These are phyloP conservation scores for Rhizomucor miehei DNA, from an alignment of 371 early-diverging fungal species.

Conservation along the genomic window DNA sequence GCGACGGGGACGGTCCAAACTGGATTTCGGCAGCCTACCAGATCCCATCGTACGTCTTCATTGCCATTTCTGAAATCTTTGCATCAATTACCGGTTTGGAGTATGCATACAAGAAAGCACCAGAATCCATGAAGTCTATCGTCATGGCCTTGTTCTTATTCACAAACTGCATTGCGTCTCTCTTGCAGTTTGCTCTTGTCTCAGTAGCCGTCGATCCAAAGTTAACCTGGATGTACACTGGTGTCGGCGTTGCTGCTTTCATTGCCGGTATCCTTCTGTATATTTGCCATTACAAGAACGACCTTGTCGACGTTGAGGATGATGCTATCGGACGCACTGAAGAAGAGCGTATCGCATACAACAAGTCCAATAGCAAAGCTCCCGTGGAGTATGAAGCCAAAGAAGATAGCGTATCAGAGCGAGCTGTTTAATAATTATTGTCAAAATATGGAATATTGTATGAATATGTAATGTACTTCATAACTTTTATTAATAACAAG, in stretches of 20 bases:
- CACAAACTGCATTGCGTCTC: conserved; percentile 64
- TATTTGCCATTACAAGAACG: conserved; percentile 17
- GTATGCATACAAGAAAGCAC: conserved; percentile 79
- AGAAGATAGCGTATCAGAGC: too few species aligned
- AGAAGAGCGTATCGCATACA: conserved; percentile 4
- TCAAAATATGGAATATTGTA: not conserved
- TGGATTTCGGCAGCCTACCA: conserved; percentile 64
- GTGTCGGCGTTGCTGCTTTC: conserved; percentile 25
- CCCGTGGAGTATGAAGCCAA: not conserved
- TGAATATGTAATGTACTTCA: not conserved
- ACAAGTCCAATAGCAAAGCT: not conserved
- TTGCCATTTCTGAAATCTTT: conserved; percentile 66
- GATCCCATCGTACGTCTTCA: conserved; percentile 59
- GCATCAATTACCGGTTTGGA: conserved; percentile 76
- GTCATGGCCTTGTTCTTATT: conserved; percentile 73
- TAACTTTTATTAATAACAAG: too few species aligned
- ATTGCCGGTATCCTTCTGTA: conserved; percentile 15
- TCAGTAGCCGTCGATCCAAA: conserved; percentile 65
- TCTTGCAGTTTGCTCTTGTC: conserved; percentile 66
- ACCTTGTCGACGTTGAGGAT: conserved; percentile 21
- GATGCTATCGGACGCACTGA: conserved; percentile 22
- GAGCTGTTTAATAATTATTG: not conserved
- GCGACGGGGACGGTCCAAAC: conserved; percentile 22
- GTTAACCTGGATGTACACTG: conserved; percentile 66
- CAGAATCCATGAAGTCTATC: conserved; percentile 74